These are phyloP conservation scores for Fomitopsis palustris DNA, from an alignment of 1,284 basidiomycete species.

Conservation along the genomic window DNA sequence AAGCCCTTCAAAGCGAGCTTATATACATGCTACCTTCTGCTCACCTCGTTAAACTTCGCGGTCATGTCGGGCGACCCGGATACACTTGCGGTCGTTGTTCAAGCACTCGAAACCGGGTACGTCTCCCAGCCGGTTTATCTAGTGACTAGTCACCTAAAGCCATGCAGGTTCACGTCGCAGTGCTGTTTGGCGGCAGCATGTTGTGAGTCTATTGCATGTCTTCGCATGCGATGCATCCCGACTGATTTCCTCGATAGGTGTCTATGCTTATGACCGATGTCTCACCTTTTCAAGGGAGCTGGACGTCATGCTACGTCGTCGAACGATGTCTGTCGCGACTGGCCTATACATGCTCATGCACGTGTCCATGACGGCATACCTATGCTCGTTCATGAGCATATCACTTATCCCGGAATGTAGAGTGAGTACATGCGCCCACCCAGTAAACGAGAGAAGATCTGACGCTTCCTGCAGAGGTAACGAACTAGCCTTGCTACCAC, in stretches of 20 bases:
- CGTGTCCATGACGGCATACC: not conserved
- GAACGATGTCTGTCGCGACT: not conserved
- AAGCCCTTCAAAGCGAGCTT: no score
- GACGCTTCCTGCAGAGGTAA: not conserved
- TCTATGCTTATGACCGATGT: not conserved
- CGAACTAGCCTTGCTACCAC: not conserved
- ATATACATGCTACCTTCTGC: no score
- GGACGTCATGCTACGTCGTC: not conserved
- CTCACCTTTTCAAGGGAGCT: not conserved
- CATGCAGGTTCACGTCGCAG: no score
- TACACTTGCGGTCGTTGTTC: no score
- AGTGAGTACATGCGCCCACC: not conserved
- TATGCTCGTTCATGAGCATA: not conserved
- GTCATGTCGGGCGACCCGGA: no score
- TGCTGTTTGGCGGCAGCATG: not conserved
- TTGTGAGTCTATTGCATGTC: not conserved
- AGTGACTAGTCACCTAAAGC: no score
- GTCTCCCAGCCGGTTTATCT: no score
- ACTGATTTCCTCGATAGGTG: not conserved
- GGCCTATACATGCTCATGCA: not conserved
- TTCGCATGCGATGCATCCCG: no score
- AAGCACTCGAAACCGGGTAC: no score
- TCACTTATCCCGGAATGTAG: not conserved
- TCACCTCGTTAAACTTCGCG: no score
- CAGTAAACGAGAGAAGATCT: not conserved